These are phyloP conservation scores for Yamadazyma tumulicola DNA, from an alignment of 805 yeast genomes.

Conservation along the genomic window DNA sequence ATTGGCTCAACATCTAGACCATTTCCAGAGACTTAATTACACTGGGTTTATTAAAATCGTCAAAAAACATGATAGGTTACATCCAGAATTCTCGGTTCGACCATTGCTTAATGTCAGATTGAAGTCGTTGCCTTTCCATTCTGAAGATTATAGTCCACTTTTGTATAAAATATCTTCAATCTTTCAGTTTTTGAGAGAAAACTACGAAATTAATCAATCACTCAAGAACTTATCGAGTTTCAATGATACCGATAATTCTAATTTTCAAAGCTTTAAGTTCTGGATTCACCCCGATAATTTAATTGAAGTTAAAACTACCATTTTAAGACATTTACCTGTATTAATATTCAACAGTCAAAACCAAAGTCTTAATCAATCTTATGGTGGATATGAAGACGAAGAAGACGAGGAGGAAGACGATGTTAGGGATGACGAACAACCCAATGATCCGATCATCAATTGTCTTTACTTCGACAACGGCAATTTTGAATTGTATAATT, in stretches of 20 bases:
- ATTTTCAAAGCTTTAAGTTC: constrained; percentile 71
- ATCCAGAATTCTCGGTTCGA: constrained; percentile 81
- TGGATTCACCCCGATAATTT: constrained; percentile 93
- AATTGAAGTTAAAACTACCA: constrained; percentile 96
- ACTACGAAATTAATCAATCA: constrained; percentile 49
- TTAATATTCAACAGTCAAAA: constrained; percentile 52
- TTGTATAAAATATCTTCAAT: constrained; percentile 77
- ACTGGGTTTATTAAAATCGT: constrained; percentile 95
- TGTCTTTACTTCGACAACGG: constrained; percentile 85
- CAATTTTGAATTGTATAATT: constrained; percentile 79
- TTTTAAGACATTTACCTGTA: constrained; percentile 89
- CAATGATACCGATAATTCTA: constrained; percentile 35
- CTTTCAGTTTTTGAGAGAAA: constrained; percentile 79
- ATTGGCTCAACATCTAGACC: constrained; percentile 81
- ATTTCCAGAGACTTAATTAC: constrained; percentile 85
- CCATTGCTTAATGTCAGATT: constrained; percentile 86
- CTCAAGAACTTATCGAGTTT: constrained; percentile 48
- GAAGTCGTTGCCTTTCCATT: constrained; percentile 83
- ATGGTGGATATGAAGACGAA: constrained; percentile 17
- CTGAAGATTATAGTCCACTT: constrained; percentile 92
- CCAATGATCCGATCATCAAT: constrained; percentile 66
- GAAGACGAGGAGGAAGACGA: constrained; percentile 52
- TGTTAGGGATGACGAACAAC: constrained; percentile 25
- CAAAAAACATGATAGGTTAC: constrained; percentile 92
- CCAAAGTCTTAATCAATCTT: constrained; percentile 45